Evolutionary conservation across 495 filamentous ascomycete genomes (phyloP).

Genomic region (Neurospora sp.): DNA sequence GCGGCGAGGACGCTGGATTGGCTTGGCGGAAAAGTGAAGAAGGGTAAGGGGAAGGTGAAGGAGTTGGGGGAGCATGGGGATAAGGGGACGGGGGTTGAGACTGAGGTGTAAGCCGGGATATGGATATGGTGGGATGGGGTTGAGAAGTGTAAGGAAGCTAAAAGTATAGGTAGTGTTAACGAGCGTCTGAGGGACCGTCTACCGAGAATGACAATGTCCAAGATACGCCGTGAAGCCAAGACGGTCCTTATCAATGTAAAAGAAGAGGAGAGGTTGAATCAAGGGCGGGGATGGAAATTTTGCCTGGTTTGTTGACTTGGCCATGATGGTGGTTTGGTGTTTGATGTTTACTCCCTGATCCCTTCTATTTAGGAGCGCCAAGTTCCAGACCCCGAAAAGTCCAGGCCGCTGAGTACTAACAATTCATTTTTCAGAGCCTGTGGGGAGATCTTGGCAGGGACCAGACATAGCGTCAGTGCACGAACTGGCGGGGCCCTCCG

Average conservation of each 20-base stretch:
- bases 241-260: no score
- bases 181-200: no score
- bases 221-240: no score
- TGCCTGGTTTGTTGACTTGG: no score
- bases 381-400: no score
- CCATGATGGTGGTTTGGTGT: no score
- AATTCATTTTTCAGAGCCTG: background rate
- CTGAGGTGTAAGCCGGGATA: constrained; percentile 32
- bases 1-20: constrained; percentile 51
- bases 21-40: constrained; percentile 45
- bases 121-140: background rate
- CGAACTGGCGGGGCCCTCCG: background rate
- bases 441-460: background rate
- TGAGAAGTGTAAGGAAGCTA: background rate
- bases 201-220: no score
- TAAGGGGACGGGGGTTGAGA: constrained; percentile 52
- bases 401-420: no score
- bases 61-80: constrained; percentile 45
- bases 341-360: no score
- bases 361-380: no score
- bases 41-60: constrained; percentile 43
- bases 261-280: no score
- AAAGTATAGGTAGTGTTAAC: background rate
- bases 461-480: background rate
- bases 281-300: no score